Conservation (phyloP, 148 eudicot species). For the Fagopyrum tataricum region DNA sequence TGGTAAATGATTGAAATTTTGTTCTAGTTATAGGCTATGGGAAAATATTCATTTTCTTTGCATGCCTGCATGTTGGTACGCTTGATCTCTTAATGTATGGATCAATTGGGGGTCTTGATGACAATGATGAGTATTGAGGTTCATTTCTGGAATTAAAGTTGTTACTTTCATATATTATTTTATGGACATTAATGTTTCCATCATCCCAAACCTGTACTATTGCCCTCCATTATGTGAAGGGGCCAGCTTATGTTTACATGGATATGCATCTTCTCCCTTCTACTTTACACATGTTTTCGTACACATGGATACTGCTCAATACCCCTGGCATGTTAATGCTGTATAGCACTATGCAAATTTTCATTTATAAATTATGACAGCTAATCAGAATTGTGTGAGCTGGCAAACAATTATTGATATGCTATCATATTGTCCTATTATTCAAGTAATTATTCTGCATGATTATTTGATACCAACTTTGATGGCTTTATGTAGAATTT, state of each 20-base stretch:
- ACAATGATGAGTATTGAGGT: not conserved
- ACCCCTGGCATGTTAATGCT: not conserved
- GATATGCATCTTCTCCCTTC: not conserved
- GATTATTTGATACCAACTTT: not conserved
- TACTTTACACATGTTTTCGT: not conserved
- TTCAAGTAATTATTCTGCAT: not conserved
- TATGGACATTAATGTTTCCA: not conserved
- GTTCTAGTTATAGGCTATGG: not conserved
- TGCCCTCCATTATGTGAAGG: constrained; percentile 9
- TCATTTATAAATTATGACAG: constrained; percentile 4
- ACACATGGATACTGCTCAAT: constrained; percentile 1
- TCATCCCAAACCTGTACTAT: not conserved
- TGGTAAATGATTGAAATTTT: not conserved
- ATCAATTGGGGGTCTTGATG: not conserved
- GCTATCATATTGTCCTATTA: constrained; percentile 4
- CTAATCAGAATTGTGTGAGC: not conserved
- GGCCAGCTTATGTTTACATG: not conserved
- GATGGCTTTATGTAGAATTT: not conserved
- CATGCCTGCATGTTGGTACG: not conserved
- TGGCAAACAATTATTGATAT: constrained; percentile 7
- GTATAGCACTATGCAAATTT: not conserved
- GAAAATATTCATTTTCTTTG: not conserved
- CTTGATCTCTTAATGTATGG: not conserved
- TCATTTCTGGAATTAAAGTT: not conserved
- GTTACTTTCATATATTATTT: not conserved